Base-by-base conservation (phyloP, 306 rosid species). In the Carpinus fangiana region DNA sequence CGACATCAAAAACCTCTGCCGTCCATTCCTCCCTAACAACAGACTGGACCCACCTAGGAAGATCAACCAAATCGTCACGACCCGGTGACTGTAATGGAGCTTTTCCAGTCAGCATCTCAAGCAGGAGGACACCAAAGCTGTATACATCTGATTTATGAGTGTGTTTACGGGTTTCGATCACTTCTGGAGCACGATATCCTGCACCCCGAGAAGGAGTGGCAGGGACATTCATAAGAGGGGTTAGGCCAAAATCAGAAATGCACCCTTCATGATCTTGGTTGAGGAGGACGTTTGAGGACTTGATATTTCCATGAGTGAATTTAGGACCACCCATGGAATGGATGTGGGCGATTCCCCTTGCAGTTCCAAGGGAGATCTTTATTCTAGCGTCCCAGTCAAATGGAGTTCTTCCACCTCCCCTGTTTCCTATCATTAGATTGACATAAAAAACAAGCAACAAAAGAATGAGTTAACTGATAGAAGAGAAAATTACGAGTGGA, bases 1-100 rank as follows among this genome's bases (percentile, higher is more conserved):
- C 98, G 18, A 92, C 93, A 18, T 94, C 98, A 10, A 94, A 94
- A 56, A 94, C 98, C 89, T 94, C 98, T 0, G 98, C 98, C 2
- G 98, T 94, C 98, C 98, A 94, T 86, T 94, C 98, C 84, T 94
- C 98, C 86, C 98, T 89, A 65, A 94, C 97, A 4, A 94, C 98
- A 1, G 98, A 94, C 75, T 94, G 98, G 59, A 94, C 98, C 98
- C 98, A 94, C 77, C 98, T 86, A 8, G 98, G 98, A 75, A 94
- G 98, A 87, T 94, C 98, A 77, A 86, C 98, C 90, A 88, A 88
- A n/a, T 94, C 98, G 7, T 94, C 98, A 1, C 90, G 96, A 16
- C 93, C 93, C 0, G 98, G 96, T 26, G 98, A 94, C 75, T 89
- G 97, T 80, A 90, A 89, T 50, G 97, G 98, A 60, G 98, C 98